phyloP scores from a whole-genome alignment of 2,329 filamentous ascomycete genomes.

The Sclerotiophoma versabilis region DNA sequence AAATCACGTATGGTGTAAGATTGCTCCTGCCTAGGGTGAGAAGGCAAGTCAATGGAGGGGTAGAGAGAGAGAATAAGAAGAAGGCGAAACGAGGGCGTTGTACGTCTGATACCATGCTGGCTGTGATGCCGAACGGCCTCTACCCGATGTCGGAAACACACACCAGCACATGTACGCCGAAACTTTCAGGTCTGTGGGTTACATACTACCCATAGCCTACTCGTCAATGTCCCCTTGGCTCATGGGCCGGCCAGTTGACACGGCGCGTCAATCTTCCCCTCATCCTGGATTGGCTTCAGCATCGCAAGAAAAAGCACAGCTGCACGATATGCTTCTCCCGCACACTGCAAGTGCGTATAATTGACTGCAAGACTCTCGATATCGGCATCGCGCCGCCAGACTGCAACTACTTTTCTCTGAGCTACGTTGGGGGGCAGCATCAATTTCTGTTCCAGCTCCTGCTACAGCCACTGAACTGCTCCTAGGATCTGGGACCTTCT shows the following conservation, averaged over 20 bases:
- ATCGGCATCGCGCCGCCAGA: not conserved
- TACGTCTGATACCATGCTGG: not conserved
- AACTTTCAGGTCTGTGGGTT: not conserved
- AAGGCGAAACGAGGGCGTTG: no score
- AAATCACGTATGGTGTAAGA: no score
- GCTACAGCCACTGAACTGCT: not conserved
- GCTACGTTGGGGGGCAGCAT: conserved; percentile 1
- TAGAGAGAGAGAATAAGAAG: no score
- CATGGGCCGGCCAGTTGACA: not conserved
- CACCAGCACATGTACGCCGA: not conserved
- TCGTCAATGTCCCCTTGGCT: not conserved
- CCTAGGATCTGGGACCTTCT: not conserved
- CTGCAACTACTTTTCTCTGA: conserved; percentile 2
- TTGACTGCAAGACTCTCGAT: conserved; percentile 3
- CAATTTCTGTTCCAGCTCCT: not conserved
- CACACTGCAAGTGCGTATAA: not conserved
- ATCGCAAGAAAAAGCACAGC: conserved; percentile 1
- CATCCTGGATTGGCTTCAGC: not conserved
- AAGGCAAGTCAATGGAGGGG: no score
- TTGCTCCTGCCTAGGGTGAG: no score
- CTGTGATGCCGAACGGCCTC: not conserved
- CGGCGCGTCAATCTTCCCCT: not conserved
- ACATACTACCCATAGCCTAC: conserved; percentile 2
- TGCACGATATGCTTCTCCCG: conserved; percentile 1
- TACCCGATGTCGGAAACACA: not conserved